Conservation (phyloP, 371 early-diverging fungal species). For the Vairimorpha ceranae region DNA sequence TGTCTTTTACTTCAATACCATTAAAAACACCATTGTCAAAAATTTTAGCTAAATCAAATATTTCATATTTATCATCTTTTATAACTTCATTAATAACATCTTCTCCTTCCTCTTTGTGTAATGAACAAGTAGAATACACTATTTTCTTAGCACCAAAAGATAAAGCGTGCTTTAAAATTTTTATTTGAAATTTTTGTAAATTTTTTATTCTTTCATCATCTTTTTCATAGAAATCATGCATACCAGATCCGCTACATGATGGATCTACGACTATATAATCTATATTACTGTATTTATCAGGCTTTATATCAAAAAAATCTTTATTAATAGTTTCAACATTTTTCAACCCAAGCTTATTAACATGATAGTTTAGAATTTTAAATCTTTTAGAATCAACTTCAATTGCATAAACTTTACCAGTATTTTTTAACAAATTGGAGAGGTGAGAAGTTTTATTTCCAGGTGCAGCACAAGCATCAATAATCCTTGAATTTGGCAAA, state of each 20-base stretch:
- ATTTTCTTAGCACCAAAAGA: slow-evolving; percentile 70
- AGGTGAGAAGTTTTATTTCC: slow-evolving; percentile 93
- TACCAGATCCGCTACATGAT: slow-evolving; percentile 92
- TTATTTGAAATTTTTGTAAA: slow-evolving; percentile 56
- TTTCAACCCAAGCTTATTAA: slow-evolving; percentile 71
- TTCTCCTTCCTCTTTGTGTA: slow-evolving; percentile 86
- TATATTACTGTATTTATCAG: slow-evolving; percentile 62
- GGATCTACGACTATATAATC: slow-evolving; percentile 89
- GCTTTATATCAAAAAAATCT: slow-evolving; percentile 64
- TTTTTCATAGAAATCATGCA: slow-evolving; percentile 62
- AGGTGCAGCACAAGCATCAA: slow-evolving; percentile 95
- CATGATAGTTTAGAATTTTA: slow-evolving; percentile 68
- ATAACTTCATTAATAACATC: slow-evolving; percentile 68
- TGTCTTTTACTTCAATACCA: background rate
- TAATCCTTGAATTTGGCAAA: slow-evolving; percentile 67
- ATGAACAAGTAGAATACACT: slow-evolving; percentile 87
- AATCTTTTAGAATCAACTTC: slow-evolving; percentile 75
- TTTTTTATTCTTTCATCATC: slow-evolving; percentile 66
- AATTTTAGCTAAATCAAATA: slow-evolving; percentile 52
- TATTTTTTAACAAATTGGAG: slow-evolving; percentile 72
- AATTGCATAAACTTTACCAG: slow-evolving; percentile 78
- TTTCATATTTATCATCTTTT: slow-evolving; percentile 52
- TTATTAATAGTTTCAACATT: slow-evolving; percentile 65
- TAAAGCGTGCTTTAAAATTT: slow-evolving; percentile 51
- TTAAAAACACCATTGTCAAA: background rate